Percentiles rank a stretch among this genome's conserved stretches.
Conservation (phyloP, 257 asterid genomes). For the Plantago major region DNA sequence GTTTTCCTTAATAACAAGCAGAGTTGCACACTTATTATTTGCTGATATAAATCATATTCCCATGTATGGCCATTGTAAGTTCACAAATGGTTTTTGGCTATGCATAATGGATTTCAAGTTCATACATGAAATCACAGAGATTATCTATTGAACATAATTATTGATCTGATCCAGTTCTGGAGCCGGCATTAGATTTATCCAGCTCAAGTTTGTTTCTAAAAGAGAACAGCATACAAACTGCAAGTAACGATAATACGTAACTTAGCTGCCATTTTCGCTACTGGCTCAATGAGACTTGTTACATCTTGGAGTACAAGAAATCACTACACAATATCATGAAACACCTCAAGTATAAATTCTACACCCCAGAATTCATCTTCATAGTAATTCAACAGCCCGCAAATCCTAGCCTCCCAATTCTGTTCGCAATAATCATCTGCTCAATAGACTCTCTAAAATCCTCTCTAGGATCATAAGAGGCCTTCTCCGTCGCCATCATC, state of each 20-base stretch:
- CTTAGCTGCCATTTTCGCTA: no score
- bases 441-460: constrained; percentile 71
- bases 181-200: no score
- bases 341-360: constrained; percentile 61
- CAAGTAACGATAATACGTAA: not conserved
- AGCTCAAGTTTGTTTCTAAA: not conserved
- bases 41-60: no score
- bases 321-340: constrained; percentile 65
- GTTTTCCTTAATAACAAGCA: no score
- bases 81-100: no score
- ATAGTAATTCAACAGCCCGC: constrained; percentile 59
- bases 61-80: no score
- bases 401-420: constrained; percentile 51
- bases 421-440: constrained; percentile 49
- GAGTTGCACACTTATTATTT: no score
- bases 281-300: not conserved
- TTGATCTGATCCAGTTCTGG: no score
- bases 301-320: constrained; percentile 29
- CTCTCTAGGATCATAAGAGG: constrained; percentile 59
- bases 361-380: constrained; percentile 60
- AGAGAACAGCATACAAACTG: not conserved
- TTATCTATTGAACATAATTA: no score
- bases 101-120: no score
- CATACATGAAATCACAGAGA: no score
- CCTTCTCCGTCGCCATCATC: constrained; percentile 74